Percentiles rank a stretch among this genome's conserved stretches.
Conservation (phyloP, 1,284 basidiomycete species). For the Sanghuangporus sanghuang region DNA sequence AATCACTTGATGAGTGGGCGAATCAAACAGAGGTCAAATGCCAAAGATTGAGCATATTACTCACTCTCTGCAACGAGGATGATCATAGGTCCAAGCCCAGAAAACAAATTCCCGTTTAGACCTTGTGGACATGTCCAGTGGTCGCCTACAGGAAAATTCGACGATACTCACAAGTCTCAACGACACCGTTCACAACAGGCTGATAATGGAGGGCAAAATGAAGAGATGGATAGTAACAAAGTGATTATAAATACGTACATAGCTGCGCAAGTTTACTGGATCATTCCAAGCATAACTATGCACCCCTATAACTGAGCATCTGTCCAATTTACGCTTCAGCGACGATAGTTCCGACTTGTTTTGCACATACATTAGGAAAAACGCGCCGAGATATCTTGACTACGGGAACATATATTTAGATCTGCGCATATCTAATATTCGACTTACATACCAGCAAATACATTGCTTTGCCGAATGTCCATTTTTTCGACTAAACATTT, state of each 20-base stretch:
- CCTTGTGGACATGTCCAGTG: background rate
- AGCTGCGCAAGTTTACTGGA: background rate
- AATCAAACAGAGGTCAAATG: background rate
- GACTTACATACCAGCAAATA: background rate
- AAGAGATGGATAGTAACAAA: too few relatives aligned
- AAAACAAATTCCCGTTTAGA: background rate
- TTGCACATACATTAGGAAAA: background rate
- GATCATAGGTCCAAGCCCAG: background rate
- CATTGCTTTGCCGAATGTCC: slow-evolving; percentile 3
- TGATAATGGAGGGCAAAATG: background rate
- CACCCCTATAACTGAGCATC: background rate
- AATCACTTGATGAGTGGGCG: background rate
- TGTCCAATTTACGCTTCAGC: background rate
- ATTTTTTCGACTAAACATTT: background rate
- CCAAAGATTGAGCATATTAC: background rate
- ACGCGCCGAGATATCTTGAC: slow-evolving; percentile 1
- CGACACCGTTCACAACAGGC: background rate
- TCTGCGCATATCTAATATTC: background rate
- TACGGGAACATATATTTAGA: background rate
- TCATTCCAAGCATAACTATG: background rate
- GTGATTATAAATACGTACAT: background rate
- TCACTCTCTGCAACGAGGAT: background rate
- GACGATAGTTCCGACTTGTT: background rate
- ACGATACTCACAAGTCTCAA: background rate
- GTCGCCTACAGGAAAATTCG: background rate